Evolutionary conservation across 140 eudicot genomes (phyloP).

Genomic region (Oenanthe javanica): DNA sequence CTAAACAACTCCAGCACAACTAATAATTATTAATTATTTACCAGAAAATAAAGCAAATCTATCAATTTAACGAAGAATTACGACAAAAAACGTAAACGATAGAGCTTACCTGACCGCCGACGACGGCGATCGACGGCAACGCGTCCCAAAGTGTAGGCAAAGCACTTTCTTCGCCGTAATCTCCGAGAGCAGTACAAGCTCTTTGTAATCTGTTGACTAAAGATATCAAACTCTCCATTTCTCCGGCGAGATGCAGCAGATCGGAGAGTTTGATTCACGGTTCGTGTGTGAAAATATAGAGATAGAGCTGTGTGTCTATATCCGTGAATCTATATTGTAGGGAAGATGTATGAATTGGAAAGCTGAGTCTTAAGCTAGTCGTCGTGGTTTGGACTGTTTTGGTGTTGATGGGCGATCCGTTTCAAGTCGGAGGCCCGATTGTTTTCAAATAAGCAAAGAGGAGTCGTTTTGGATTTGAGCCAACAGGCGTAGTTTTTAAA

Average conservation of each 20-base stretch:
- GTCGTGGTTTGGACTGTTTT: not conserved
- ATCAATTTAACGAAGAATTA: not conserved
- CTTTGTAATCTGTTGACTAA: constrained; percentile 68
- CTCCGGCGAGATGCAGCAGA: not conserved
- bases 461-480: too few relatives aligned
- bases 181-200: constrained; percentile 85
- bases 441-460: too few relatives aligned
- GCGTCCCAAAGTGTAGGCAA: constrained; percentile 86
- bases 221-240: constrained; percentile 68
- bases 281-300: not conserved
- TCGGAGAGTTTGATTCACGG: not conserved
- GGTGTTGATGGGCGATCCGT: not conserved
- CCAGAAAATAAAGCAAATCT: not conserved
- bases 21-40: not conserved
- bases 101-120: constrained; percentile 62
- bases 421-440: not conserved
- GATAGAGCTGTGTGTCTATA: not conserved
- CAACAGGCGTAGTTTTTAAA: too few relatives aligned
- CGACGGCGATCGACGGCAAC: constrained; percentile 78
- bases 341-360: not conserved
- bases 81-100: too few relatives aligned
- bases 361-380: not conserved
- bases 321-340: not conserved
- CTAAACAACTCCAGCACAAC: not conserved
- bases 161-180: constrained; percentile 60